Evolutionary conservation across 129 eudicot species (phyloP).

Genomic region (Calendula officinalis): DNA sequence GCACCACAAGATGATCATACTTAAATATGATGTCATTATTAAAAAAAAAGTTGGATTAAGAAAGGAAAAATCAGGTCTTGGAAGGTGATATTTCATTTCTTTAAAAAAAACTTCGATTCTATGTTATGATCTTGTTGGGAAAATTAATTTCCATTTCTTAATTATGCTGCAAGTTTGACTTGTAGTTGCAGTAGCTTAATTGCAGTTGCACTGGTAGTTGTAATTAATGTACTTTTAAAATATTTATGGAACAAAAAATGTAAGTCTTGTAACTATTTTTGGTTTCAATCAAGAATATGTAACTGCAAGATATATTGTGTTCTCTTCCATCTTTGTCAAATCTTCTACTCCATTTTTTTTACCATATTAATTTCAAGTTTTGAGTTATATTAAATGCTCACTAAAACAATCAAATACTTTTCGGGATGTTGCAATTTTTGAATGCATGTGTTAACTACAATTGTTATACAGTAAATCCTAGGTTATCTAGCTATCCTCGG

Average conservation of each 20-base stretch:
- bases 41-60: not conserved
- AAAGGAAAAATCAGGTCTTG: not conserved
- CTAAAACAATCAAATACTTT: too few relatives aligned
- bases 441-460: too few relatives aligned
- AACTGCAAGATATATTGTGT: not conserved
- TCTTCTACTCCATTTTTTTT: not conserved
- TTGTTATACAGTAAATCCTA: too few relatives aligned
- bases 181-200: constrained; percentile 9
- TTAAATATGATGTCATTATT: not conserved
- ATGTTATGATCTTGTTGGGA: not conserved
- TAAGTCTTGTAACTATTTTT: constrained; percentile 7
- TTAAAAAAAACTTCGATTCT: not conserved
- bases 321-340: not conserved
- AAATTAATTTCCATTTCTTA: not conserved
- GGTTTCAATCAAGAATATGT: constrained; percentile 17
- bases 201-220: constrained; percentile 2
- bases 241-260: constrained; percentile 3
- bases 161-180: constrained; percentile 1
- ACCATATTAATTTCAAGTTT: not conserved
- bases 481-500: too few relatives aligned
- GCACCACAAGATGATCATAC: constrained; percentile 26
- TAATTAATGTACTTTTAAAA: constrained; percentile 8
- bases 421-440: too few relatives aligned
- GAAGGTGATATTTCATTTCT: not conserved
- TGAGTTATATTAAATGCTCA: too few relatives aligned